Base-by-base conservation (phyloP, 1,284 basidiomycete genomes). In the Moesziomyces aphidis region DNA sequence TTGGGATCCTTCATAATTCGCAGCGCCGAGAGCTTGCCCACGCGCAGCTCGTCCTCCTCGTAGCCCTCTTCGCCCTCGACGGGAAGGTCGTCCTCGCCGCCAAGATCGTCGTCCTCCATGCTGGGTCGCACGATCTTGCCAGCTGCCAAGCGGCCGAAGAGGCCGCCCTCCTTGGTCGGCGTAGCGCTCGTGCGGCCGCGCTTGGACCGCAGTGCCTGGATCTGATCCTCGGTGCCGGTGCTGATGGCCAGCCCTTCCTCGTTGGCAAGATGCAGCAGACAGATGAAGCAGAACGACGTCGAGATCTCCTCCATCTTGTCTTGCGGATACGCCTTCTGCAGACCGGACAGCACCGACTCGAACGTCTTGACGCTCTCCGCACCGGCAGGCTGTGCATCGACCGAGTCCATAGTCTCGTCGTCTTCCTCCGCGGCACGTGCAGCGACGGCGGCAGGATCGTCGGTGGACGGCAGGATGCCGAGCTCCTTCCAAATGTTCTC, bases 211-310 rank as follows among this genome's bases (percentile, higher is more conserved):
- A 77, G 23, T 64, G 53, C 50, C 47, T 62, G 59, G 44, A 66
- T 49, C 49, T 66, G 53, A 24, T 65, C 72, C 67, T 65, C 62
- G 54, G 67, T 60, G 22, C 61, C 76, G 26, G 61, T 79, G 58
- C 50, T 74, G 48, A 83, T 81, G 53, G 65, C 69, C 48, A 97
- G 87, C 1, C 95, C 95, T 82, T 94, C 93, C 84, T 98, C 95
- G 83, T 98, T 97, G 48, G 95, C 95, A 45, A 99, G 88, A 86
- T 97, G 95, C 36, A 97, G 86, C 39, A 99, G 86, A 83, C 96
- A 99, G 85, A 99, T 99, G 87, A 99, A 99, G 86, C 96, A 99
- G 90, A 97, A 99, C 70, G 94, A 97, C 10, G 97, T 99, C 84
- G 94, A 97, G 85, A 99, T 97, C 79, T 99, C 97, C 49, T 92